Percentiles rank a stretch among this genome's conserved stretches.
Evolutionary conservation across 495 filamentous ascomycete genomes (phyloP).

Genomic region (Terfezia claveryi): DNA sequence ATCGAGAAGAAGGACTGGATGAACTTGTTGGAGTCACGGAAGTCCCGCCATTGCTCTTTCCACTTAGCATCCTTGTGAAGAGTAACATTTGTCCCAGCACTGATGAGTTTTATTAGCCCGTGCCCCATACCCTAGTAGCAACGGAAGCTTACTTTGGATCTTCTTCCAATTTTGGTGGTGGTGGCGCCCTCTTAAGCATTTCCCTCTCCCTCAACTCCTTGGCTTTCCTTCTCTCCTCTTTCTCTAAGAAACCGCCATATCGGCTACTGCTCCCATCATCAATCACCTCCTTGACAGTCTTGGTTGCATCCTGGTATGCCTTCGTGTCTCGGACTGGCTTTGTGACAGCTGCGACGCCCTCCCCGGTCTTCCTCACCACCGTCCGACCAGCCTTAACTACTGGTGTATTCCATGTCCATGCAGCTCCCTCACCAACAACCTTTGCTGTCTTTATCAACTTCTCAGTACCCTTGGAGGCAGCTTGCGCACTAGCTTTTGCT

Average conservation of each 20-base stretch:
- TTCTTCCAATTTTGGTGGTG: conserved; percentile 35
- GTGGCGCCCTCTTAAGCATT: conserved; percentile 27
- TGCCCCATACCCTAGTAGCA: background rate
- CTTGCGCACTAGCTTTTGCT: conserved; percentile 40
- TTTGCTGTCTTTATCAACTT: conserved; percentile 68
- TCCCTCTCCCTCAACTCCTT: conserved; percentile 51
- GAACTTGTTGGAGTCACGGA: conserved; percentile 65
- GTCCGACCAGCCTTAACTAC: conserved; percentile 82
- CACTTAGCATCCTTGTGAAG: conserved; percentile 89
- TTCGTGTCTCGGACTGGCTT: conserved; percentile 82
- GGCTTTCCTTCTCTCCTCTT: conserved; percentile 66
- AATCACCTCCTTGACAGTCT: conserved; percentile 76
- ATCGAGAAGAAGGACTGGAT: conserved; percentile 75
- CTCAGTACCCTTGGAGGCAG: conserved; percentile 45
- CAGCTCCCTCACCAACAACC: conserved; percentile 67
- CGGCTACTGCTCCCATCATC: conserved; percentile 91
- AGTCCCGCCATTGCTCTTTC: conserved; percentile 88
- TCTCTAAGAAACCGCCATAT: conserved; percentile 90
- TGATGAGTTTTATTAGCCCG: conserved; percentile 21
- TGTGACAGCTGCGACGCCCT: conserved; percentile 76
- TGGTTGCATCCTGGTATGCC: conserved; percentile 50
- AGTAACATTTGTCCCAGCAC: conserved; percentile 81
- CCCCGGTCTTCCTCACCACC: conserved; percentile 63
- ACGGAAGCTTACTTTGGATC: conserved; percentile 56
- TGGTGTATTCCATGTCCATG: conserved; percentile 91